phyloP scores from a whole-genome alignment of 2,329 filamentous ascomycete species.

The Aspergillus alliaceus region DNA sequence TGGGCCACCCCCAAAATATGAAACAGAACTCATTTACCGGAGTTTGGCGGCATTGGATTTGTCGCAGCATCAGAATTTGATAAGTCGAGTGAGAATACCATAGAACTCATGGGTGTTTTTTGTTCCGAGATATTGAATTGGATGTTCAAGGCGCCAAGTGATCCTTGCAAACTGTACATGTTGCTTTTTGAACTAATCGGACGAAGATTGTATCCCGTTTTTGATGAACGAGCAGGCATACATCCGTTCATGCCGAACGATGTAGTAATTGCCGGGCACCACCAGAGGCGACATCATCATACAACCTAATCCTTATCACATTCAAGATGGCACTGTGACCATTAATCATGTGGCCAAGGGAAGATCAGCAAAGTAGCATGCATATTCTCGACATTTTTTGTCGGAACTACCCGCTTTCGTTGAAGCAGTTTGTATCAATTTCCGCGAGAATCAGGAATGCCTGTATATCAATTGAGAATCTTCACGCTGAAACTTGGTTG shows the following conservation, averaged over 20 bases:
- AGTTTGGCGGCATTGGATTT: neutral
- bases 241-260: neutral
- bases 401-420: too few relatives aligned
- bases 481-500: too few relatives aligned
- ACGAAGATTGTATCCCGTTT: too few relatives aligned
- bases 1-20: neutral
- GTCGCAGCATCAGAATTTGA: neutral
- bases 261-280: neutral
- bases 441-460: too few relatives aligned
- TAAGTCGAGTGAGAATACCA: neutral
- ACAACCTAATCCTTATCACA: neutral
- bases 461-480: too few relatives aligned
- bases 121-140: neutral
- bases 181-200: too few relatives aligned
- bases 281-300: neutral
- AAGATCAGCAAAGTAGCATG: neutral
- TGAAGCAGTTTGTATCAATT: too few relatives aligned
- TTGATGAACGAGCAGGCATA: too few relatives aligned
- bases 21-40: neutral
- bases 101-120: neutral
- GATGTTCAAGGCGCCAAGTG: neutral
- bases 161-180: neutral
- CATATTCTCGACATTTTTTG: too few relatives aligned
- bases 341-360: neutral
- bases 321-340: neutral